Conservation (phyloP, 257 asterid genomes). For the Ilex asprella region DNA sequence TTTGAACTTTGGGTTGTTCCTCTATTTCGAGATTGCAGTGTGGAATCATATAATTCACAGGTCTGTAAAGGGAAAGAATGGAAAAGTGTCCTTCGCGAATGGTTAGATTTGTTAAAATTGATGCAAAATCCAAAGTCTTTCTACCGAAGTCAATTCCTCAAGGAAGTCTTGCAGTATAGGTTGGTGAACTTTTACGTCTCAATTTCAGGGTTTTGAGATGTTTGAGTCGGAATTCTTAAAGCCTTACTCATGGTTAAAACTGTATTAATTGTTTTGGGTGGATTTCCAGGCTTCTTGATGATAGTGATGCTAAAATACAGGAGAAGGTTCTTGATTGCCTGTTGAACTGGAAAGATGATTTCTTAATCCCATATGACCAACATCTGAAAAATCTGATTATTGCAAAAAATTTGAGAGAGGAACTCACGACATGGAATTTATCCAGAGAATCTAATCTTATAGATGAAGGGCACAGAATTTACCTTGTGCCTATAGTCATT, state of each 20-base stretch:
- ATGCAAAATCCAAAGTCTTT: conserved; percentile 66
- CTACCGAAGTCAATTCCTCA: conserved; percentile 46
- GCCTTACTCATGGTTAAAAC: conserved; percentile 9
- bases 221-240: not conserved
- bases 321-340: conserved; percentile 80
- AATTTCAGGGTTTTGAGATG: not conserved
- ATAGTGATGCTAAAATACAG: conserved; percentile 83
- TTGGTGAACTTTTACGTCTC: conserved; percentile 19
- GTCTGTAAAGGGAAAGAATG: conserved; percentile 61
- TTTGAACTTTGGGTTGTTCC: conserved; percentile 7
- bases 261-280: not conserved
- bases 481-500: conserved; percentile 67
- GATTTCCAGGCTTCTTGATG: conserved; percentile 67
- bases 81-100: conserved; percentile 64
- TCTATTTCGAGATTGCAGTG: conserved; percentile 35
- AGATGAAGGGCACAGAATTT: conserved; percentile 54
- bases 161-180: conserved; percentile 73
- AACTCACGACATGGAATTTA: conserved; percentile 83
- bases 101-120: conserved; percentile 66
- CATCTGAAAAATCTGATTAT: conserved; percentile 65
- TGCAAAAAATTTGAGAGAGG: conserved; percentile 63
- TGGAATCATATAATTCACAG: conserved; percentile 28
- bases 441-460: conserved; percentile 57
- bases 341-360: conserved; percentile 82
- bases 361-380: conserved; percentile 58